Evolutionary conservation across 257 asterid species (phyloP), one percentile per base, ranked within the genome.

Genomic region (Oldenlandia corymbosa): DNA sequence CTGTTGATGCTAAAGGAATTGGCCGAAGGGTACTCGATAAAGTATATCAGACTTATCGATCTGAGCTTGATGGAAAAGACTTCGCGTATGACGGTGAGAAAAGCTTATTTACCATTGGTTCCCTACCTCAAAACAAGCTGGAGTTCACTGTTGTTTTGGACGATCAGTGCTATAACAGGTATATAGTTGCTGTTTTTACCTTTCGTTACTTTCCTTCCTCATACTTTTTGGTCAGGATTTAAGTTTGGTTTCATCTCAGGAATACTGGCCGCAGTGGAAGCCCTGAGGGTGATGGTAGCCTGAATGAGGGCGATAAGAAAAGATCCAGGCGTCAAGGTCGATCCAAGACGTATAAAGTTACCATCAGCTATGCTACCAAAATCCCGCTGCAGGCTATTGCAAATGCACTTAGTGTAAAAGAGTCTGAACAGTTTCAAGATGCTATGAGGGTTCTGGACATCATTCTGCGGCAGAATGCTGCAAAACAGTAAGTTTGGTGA

Each of bases 51-150:
- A 85, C 88, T 0, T 85, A 88, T 61, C 39, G 23, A 4, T 2
- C 64, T 5, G 90, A 85, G 73, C 74, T 85, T 1, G 72, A 62
- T 24, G 75, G 83, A 0, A 84, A 80, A 17, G 69, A 68, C 12
- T 82, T 85, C 36, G 96, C 94, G 0, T 88, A 88, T 52, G 94
- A 88, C 62, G 96, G 96, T 7, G 94, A 85, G 65, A 84, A 82
- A 65, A 79, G 75, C 58, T 51, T 88, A 65, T 88, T 84, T 67
- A 88, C 95, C 0, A 50, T 86, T 41, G 95, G 96, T 36, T 34
- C 93, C 17, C 60, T 88, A 58, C 96, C 96, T 1, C 71, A 62
- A 2, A 84, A 80, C 62, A 88, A 79, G 59, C 70, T 79, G 1
- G 90, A 86, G 37, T 85, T 84, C 26, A 75, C 78, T 26, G 85